phyloP scores from a whole-genome alignment of 208 protist genomes.

The Leishmania braziliensis region DNA sequence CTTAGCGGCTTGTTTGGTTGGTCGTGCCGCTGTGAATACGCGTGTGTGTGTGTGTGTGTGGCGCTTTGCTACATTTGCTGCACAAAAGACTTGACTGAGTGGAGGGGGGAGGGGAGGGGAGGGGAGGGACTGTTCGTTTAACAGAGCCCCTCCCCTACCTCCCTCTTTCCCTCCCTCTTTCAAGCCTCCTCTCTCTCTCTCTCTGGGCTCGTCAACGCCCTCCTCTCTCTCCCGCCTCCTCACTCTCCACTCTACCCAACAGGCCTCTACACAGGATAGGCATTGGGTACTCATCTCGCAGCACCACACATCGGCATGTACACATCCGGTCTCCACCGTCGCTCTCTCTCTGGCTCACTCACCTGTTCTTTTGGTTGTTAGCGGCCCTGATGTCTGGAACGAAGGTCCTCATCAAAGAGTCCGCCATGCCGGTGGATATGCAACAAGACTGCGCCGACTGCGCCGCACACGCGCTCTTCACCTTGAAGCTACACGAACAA shows the following conservation, averaged over 20 bases:
- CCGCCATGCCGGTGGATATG: slow-evolving; percentile 77
- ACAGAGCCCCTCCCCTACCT: neutral
- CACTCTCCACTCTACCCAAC: neutral
- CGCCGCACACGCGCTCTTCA: slow-evolving; percentile 66
- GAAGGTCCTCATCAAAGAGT: slow-evolving; percentile 70
- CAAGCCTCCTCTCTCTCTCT: neutral
- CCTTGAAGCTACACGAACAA: slow-evolving; percentile 83
- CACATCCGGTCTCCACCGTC: neutral
- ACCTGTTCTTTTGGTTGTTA: neutral
- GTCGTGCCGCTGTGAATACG: neutral
- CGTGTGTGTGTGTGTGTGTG: neutral
- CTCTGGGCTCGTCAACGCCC: neutral
- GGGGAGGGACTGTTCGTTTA: no score
- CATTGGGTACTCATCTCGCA: neutral
- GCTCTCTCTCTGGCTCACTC: neutral
- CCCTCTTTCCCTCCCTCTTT: no score
- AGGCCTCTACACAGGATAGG: neutral
- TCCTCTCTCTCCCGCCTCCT: neutral
- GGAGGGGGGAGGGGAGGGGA: no score
- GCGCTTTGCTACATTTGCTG: neutral
- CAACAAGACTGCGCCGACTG: slow-evolving; percentile 91
- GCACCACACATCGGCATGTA: neutral
- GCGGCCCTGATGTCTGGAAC: slow-evolving; percentile 59
- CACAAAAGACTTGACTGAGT: neutral
- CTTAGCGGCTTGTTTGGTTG: neutral